These are phyloP conservation scores for Hibiscus trionum DNA, from an alignment of 345 rosid genomes.

Conservation along the genomic window DNA sequence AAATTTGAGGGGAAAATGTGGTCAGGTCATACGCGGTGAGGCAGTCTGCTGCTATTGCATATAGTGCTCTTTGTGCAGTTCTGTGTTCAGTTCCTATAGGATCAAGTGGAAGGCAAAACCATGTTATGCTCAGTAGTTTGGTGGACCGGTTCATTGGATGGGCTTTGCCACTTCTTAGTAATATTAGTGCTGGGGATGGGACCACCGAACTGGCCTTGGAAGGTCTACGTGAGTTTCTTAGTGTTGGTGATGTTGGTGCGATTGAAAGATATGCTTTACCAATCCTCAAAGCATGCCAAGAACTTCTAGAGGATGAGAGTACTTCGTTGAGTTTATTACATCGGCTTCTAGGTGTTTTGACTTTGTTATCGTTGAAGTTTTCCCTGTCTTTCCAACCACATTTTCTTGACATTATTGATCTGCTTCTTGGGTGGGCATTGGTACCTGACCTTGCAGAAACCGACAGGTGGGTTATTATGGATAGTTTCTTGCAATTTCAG, in stretches of 20 bases:
- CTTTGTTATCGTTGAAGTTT: slow-evolving; percentile 70
- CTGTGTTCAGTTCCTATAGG: slow-evolving; percentile 62
- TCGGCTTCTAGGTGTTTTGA: slow-evolving; percentile 50
- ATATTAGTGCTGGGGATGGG: slow-evolving; percentile 59
- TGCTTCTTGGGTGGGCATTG: slow-evolving; percentile 95
- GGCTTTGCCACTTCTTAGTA: slow-evolving; percentile 77
- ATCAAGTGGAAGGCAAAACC: slow-evolving; percentile 66
- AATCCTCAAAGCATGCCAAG: slow-evolving; percentile 76
- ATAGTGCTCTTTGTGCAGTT: slow-evolving; percentile 73
- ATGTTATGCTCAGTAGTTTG: slow-evolving; percentile 63
- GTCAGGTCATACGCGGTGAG: slow-evolving; percentile 64
- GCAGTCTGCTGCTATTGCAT: slow-evolving; percentile 62
- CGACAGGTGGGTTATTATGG: slow-evolving; percentile 67
- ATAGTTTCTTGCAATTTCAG: slow-evolving; percentile 89
- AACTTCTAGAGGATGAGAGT: slow-evolving; percentile 90
- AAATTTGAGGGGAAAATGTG: slow-evolving; percentile 1
- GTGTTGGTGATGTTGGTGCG: slow-evolving; percentile 62
- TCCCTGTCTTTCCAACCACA: slow-evolving; percentile 72
- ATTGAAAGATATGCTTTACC: slow-evolving; percentile 71
- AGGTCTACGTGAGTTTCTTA: slow-evolving; percentile 69
- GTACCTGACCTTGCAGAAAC: slow-evolving; percentile 70
- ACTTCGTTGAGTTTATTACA: slow-evolving; percentile 71
- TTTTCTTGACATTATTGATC: slow-evolving; percentile 81
- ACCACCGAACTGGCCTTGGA: slow-evolving; percentile 62
- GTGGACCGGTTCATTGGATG: slow-evolving; percentile 76